Evolutionary conservation across 2,329 filamentous ascomycete genomes (phyloP).

Genomic region (Hypocreales sp.): DNA sequence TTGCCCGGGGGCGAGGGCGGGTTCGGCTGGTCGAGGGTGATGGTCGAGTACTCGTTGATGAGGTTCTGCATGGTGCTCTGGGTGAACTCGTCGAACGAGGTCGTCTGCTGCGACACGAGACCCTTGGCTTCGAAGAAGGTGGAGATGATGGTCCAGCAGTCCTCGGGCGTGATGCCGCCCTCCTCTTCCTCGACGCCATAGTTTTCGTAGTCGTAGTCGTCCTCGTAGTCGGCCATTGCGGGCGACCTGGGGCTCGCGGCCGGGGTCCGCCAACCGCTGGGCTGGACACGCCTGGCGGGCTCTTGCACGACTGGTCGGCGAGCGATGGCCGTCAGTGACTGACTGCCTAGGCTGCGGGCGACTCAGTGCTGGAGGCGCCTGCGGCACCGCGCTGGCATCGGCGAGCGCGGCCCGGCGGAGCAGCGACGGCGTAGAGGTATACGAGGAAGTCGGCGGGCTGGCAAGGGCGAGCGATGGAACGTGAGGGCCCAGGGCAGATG

Average conservation of each 20-base stretch:
- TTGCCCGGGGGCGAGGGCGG: constrained; percentile 61
- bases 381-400: constrained; percentile 17
- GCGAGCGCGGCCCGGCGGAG: constrained; percentile 9
- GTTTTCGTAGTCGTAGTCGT: constrained; percentile 49
- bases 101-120: constrained; percentile 90
- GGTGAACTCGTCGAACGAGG: constrained; percentile 97
- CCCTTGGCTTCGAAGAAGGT: constrained; percentile 95
- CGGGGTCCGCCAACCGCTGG: too few relatives aligned
- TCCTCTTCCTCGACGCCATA: constrained; percentile 51
- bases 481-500: too few relatives aligned
- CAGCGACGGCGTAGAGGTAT: constrained; percentile 4
- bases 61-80: constrained; percentile 88
- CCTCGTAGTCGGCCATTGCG: constrained; percentile 45
- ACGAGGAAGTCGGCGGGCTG: too few relatives aligned
- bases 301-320: too few relatives aligned
- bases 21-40: constrained; percentile 88
- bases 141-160: constrained; percentile 96
- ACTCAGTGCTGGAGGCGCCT: constrained; percentile 15
- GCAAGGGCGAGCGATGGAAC: too few relatives aligned
- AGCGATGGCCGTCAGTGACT: too few relatives aligned
- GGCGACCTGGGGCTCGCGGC: too few relatives aligned
- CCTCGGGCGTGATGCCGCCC: constrained; percentile 87
- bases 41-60: constrained; percentile 77
- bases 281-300: background rate
- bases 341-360: too few relatives aligned